Evolutionary conservation across 2,329 filamentous ascomycete genomes (phyloP).

Genomic region (Periconia sp.): DNA sequence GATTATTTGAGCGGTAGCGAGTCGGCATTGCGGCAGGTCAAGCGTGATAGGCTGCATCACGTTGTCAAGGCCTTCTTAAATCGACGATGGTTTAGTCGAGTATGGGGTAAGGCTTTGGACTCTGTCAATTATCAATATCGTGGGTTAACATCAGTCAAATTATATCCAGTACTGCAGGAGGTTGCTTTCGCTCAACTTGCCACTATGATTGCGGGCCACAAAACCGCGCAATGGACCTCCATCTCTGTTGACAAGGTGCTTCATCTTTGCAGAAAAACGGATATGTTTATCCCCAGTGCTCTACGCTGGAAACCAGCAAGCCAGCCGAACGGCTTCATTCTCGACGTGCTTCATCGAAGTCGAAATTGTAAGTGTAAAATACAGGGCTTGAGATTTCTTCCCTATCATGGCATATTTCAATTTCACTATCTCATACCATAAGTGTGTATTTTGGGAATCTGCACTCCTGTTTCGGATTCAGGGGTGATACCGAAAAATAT

Average conservation of each 20-base stretch:
- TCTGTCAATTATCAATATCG: background rate
- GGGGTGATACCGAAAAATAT: background rate
- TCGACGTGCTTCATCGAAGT: slow-evolving; percentile 9
- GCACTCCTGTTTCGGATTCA: too few relatives aligned
- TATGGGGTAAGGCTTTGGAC: slow-evolving; percentile 8
- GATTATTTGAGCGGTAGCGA: slow-evolving; percentile 6
- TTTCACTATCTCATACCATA: too few relatives aligned
- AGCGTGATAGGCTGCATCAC: background rate
- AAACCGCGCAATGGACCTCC: slow-evolving; percentile 2
- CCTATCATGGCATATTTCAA: too few relatives aligned
- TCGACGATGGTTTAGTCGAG: slow-evolving; percentile 10
- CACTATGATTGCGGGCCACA: slow-evolving; percentile 5
- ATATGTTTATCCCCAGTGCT: slow-evolving; percentile 2
- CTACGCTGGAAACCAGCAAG: slow-evolving; percentile 6
- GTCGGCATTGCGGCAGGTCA: background rate
- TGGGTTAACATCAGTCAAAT: background rate
- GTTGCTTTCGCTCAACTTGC: slow-evolving; percentile 17
- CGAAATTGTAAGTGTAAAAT: slow-evolving; percentile 1
- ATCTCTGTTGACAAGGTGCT: slow-evolving; percentile 1
- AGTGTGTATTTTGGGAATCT: too few relatives aligned
- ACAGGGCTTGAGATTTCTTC: too few relatives aligned
- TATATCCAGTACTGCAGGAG: slow-evolving; percentile 15
- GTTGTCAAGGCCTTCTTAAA: background rate
- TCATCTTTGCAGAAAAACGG: background rate
- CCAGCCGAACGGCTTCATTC: slow-evolving; percentile 3